These are phyloP conservation scores for Saksenaea oblongispora DNA, from an alignment of 371 early-diverging fungal species.

Conservation along the genomic window DNA sequence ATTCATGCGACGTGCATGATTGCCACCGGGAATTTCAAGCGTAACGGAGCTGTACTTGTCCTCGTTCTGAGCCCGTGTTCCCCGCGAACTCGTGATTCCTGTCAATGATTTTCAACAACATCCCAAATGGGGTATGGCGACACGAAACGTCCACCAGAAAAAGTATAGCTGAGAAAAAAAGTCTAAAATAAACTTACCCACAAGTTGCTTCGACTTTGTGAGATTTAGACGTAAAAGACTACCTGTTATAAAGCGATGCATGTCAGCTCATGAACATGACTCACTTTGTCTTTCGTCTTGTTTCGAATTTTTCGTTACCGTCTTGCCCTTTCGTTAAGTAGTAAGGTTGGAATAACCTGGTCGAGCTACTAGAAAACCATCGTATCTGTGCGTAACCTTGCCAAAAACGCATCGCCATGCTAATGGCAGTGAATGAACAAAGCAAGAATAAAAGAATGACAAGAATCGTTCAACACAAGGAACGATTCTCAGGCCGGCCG, in stretches of 20 bases:
- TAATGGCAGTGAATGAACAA: not conserved
- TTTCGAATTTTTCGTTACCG: slow-evolving; percentile 8
- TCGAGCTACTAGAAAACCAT: not conserved
- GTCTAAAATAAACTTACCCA: slow-evolving; percentile 18
- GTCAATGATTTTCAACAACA: not conserved
- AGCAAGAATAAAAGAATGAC: not conserved
- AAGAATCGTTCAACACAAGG: not conserved
- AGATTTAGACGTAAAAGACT: slow-evolving; percentile 29
- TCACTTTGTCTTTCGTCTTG: not conserved
- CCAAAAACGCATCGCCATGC: not conserved
- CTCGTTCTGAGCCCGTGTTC: slow-evolving; percentile 49
- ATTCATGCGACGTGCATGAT: slow-evolving; percentile 20
- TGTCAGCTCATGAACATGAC: not conserved
- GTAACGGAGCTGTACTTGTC: slow-evolving; percentile 42
- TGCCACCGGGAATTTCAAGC: slow-evolving; percentile 28
- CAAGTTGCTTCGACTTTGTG: slow-evolving; percentile 27
- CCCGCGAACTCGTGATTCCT: slow-evolving; percentile 43
- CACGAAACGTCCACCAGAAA: not conserved
- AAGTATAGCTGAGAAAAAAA: not conserved
- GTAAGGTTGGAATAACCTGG: slow-evolving; percentile 10
- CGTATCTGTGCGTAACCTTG: not conserved
- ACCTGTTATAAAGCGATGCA: slow-evolving; percentile 2
- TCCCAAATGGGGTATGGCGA: slow-evolving; percentile 2
- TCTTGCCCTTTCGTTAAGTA: slow-evolving; percentile 27
- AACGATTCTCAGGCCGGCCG: no score